Evolutionary conservation across 1,284 basidiomycete species (phyloP), one percentile per base, ranked within the genome.

Genomic region (Phellinidium pouzarii): DNA sequence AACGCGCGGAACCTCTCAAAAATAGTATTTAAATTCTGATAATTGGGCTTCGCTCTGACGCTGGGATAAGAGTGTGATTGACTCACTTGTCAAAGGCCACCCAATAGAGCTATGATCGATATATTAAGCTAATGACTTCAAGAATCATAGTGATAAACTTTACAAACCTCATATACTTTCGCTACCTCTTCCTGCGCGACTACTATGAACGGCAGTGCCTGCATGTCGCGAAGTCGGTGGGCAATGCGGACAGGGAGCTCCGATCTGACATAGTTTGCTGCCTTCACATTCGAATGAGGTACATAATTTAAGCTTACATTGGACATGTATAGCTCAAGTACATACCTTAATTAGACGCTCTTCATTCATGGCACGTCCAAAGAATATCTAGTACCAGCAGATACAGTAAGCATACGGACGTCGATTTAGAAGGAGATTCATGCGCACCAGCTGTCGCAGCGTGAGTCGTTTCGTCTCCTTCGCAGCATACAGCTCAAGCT

Each of bases 171-270:
- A 60, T 94, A 94, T 31, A 95, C 91, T 59, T 79, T 82, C 22
- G 85, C 83, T 4, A 95, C 80, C 1, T 85, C 82, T 62, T 91
- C 87, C 59, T 94, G 88, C 3, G 87, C 91, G 50, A 94, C 91
- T 7, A 93, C 91, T 23, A 91, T 81, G 64, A 89, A 94, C 0
- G 93, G 92, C 37, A 95, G 71, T 1, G 82, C 72, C 69, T 95
- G 92, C 60, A 95, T 74, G 62, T 95, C 92, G 54, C 90, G 79
- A 56, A 95, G 72, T 41, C 93, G 79, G 66, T 94, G 92, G 3
- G 91, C 87, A 64, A 95, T 87, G 44, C 92, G 80, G 12, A 93
- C 82, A 11, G 93, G 90, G 6, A 95, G 71, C 64, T 95, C 93
- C 11, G 87, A 86, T 44, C 91, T 81, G 29, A 95, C 88, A 68